These are phyloP conservation scores for Globisporangium acanthophoron DNA, from an alignment of 352 stramenopile species.

Conservation along the genomic window DNA sequence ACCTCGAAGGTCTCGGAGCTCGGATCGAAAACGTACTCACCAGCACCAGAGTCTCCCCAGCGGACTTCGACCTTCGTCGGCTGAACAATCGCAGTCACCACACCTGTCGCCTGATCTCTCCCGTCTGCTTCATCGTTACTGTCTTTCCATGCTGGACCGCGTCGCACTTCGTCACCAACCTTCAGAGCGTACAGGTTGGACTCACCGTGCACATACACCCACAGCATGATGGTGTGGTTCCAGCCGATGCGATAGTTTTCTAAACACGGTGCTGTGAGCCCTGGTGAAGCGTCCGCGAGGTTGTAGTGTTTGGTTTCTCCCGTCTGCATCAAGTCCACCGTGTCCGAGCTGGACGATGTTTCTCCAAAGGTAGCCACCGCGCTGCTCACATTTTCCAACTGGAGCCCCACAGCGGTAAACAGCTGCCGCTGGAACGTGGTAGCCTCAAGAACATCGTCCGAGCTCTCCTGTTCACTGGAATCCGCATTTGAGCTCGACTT, in stretches of 20 bases:
- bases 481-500: slow-evolving; percentile 18
- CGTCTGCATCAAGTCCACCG: too few species aligned
- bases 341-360: too few species aligned
- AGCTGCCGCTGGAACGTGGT: slow-evolving; percentile 63
- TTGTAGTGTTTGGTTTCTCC: slow-evolving; percentile 14
- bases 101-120: slow-evolving; percentile 20
- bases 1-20: slow-evolving; percentile 47
- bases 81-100: slow-evolving; percentile 38
- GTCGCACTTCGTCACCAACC: slow-evolving; percentile 55
- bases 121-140: slow-evolving; percentile 13
- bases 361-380: neutral
- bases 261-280: slow-evolving; percentile 30
- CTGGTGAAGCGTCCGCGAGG: slow-evolving; percentile 31
- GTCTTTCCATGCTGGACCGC: slow-evolving; percentile 44
- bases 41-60: slow-evolving; percentile 29
- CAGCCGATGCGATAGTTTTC: slow-evolving; percentile 33
- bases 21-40: slow-evolving; percentile 48
- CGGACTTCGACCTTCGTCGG: slow-evolving; percentile 43
- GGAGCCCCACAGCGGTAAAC: slow-evolving; percentile 56
- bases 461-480: slow-evolving; percentile 7
- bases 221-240: slow-evolving; percentile 79
- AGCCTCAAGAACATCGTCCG: slow-evolving; percentile 24
- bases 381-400: slow-evolving; percentile 40
- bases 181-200: slow-evolving; percentile 51
- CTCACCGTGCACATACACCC: slow-evolving; percentile 49